Evolutionary conservation across 805 yeast genomes (phyloP).

Genomic region (Yamadazyma nakazawae): DNA sequence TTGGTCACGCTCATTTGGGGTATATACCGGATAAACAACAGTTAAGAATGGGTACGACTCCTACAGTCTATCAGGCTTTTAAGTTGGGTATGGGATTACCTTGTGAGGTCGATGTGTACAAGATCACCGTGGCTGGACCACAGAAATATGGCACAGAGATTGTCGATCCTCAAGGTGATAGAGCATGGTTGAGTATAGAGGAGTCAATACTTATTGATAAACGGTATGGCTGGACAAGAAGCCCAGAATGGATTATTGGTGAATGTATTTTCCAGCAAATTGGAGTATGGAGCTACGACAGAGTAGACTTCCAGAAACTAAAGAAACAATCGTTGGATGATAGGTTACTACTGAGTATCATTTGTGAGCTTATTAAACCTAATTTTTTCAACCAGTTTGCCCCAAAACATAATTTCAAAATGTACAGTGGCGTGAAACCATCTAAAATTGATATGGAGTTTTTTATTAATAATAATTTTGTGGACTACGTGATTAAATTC

Average conservation of each 20-base stretch:
- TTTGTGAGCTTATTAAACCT: slow-evolving; percentile 27
- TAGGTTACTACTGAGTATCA: slow-evolving; percentile 15
- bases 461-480: slow-evolving; percentile 64
- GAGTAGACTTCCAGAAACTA: slow-evolving; percentile 20
- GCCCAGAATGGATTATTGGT: slow-evolving; percentile 63
- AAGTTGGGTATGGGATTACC: slow-evolving; percentile 76
- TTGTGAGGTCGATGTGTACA: slow-evolving; percentile 64
- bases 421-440: slow-evolving; percentile 17
- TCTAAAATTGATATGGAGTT: slow-evolving; percentile 42
- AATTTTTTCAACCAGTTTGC: slow-evolving; percentile 28
- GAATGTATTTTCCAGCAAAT: slow-evolving; percentile 78
- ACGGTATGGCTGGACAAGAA: slow-evolving; percentile 70
- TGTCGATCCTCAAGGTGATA: slow-evolving; percentile 64
- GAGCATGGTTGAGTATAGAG: slow-evolving; percentile 63
- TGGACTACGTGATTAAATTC: slow-evolving; percentile 56
- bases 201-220: slow-evolving; percentile 46
- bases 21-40: slow-evolving; percentile 58
- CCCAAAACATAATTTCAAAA: slow-evolving; percentile 32
- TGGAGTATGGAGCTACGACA: slow-evolving; percentile 65
- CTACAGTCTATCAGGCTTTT: slow-evolving; percentile 74
- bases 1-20: slow-evolving; percentile 58
- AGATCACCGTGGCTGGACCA: slow-evolving; percentile 75
- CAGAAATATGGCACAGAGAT: slow-evolving; percentile 52
- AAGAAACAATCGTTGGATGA: slow-evolving; percentile 26
- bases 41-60: slow-evolving; percentile 74